Base-by-base conservation (phyloP, 805 yeast genomes). In the Candida awuae region DNA sequence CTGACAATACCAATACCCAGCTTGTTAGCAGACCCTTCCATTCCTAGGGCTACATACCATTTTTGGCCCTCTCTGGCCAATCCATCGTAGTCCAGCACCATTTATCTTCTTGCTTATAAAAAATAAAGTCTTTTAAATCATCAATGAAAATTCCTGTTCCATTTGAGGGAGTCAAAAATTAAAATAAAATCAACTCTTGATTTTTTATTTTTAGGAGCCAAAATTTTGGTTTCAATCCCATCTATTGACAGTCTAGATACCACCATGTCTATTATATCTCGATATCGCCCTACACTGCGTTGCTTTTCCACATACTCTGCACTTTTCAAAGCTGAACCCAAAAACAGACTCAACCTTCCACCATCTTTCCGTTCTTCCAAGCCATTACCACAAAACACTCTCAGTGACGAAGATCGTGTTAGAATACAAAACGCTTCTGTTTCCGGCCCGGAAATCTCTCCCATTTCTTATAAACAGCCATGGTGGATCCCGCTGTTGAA, bases 21-120 rank as follows among this genome's bases (percentile, higher is more conserved):
- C 56, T 92, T 92, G 58, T 92, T 92, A 14, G 98, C 98, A 0
- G 97, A 86, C 1, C 99, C 99, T 59, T 92, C 99, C 23, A 92
- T 69, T 1, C 98, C 99, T 1, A 92, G 54, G 0, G 96, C 95
- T 10, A 84, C 59, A 51, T 80, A 83, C 51, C 67, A 65, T 37
- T 56, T 53, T 34, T 62, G 62, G 13, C 67, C 74, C 4, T 67
- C 65, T 27, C 61, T 63, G 13, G 57, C 56, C 46, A 56, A 57
- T 38, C 56, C 46, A 50, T 73, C 78, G 28, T 71, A 54, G 43
- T 70, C 63, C 2, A 48, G 16, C 22, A 25, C 32, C 39, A 36
- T 36, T 13, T 1, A 14, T 19, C 3, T 3, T 8, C 6, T 8
- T 10, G 23, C 9, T 8, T 7, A 26, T n/a, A 34, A 17, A 13